A percentile compares a stretch with the other conserved stretches of the same genome.
phyloP scores from a whole-genome alignment of 371 early-diverging fungal genomes.

The Batkoa obscura region DNA sequence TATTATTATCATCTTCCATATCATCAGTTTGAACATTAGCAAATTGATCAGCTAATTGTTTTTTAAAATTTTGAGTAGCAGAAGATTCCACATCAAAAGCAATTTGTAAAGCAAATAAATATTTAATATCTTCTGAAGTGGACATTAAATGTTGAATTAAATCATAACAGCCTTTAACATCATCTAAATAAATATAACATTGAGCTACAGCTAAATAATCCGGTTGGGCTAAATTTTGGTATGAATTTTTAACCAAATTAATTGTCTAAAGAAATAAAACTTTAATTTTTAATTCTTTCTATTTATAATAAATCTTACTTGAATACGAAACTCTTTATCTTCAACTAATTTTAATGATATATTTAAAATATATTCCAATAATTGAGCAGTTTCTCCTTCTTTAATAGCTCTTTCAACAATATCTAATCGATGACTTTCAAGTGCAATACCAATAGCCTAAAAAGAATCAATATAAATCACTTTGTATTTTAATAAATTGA shows the following conservation, averaged over 20 bases:
- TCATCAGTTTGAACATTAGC: slow-evolving; percentile 12
- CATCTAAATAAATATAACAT: slow-evolving; percentile 78
- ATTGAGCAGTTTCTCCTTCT: slow-evolving; percentile 40
- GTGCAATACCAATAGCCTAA: slow-evolving; percentile 79
- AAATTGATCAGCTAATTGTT: slow-evolving; percentile 42
- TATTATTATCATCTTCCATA: not conserved
- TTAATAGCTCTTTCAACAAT: slow-evolving; percentile 60
- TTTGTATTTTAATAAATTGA: not conserved
- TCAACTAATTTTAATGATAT: slow-evolving; percentile 59
- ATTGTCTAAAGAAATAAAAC: slow-evolving; percentile 27
- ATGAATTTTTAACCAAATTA: slow-evolving; percentile 62
- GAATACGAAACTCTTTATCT: slow-evolving; percentile 60
- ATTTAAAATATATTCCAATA: slow-evolving; percentile 69
- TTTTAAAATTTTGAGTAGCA: slow-evolving; percentile 83
- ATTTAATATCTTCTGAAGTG: slow-evolving; percentile 14
- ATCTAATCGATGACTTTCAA: slow-evolving; percentile 81
- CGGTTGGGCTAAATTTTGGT: slow-evolving; percentile 52
- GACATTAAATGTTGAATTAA: slow-evolving; percentile 44
- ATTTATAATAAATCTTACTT: slow-evolving; percentile 15
- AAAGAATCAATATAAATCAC: not conserved
- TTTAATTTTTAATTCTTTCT: too few relatives aligned
- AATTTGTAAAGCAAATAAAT: slow-evolving; percentile 83
- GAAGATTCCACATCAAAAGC: slow-evolving; percentile 90
- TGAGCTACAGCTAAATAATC: slow-evolving; percentile 82
- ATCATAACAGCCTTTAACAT: slow-evolving; percentile 43